Evolutionary conservation across 129 eudicot genomes (phyloP), one percentile per base, ranked within the genome.

Genomic region (Dittrichia graveolens): DNA sequence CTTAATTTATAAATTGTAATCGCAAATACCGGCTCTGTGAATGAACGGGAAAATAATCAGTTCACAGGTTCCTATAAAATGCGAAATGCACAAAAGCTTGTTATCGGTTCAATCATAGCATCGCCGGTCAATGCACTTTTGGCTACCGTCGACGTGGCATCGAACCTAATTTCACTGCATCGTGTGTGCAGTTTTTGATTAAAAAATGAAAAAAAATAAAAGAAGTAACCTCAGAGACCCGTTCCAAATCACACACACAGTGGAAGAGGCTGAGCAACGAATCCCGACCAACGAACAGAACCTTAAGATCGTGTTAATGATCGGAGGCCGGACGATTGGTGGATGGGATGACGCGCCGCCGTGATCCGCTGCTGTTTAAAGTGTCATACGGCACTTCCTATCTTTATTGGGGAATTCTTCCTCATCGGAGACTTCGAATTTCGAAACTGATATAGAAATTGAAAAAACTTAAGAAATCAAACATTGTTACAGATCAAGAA

Each of bases 371-470:
- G 87, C 74, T 79, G 77, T 82, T 84, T 85, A 40, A 12, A 0
- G 97, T 88, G 97, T 91, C 96, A 91, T 91, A 91, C 93, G 97
- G 87, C 97, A 91, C 97, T 91, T 91, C 97, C 97, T 88, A 91
- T 91, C 82, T 79, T 75, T 85, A 18, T 13, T 3, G 85, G 97
- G 97, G 97, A 82, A 12, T 41, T 73, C 88, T 88, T 88, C 95
- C 86, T 90, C 94, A 85, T 72, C n/a, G 89, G 89, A 41, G n/a
- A 2, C 72, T 73, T 48, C 62, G 56, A 4, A 0, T 48, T 42
- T 19, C 5, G 0, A 4, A 35, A 50, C 2, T 1, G 8, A 14
- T 15, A 64, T 15, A 3, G 0, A 67, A 24, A 42, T 53, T n/a
- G 16, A 5, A 13, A 52, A n/a, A 2, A 39, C 8, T 2, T 0